These are phyloP conservation scores for Pleurotus sapidus DNA, from an alignment of 768 basidiomycete genomes.

Conservation along the genomic window DNA sequence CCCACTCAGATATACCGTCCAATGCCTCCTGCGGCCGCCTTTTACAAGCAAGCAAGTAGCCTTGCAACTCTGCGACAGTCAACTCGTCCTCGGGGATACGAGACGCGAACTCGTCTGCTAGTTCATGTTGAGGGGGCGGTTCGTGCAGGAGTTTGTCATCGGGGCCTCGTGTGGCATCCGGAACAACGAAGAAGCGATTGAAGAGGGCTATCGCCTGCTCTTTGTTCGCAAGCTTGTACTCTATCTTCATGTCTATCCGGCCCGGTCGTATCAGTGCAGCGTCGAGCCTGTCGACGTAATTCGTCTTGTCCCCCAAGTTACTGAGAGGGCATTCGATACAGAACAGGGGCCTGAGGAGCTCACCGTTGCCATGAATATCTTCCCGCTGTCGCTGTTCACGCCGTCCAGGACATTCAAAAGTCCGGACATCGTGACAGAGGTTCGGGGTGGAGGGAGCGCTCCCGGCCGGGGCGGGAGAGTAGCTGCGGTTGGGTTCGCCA, in stretches of 20 bases:
- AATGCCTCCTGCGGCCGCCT: constrained; percentile 18
- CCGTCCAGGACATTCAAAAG: constrained; percentile 60
- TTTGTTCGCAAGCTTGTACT: constrained; percentile 46
- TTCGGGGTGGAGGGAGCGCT: constrained; percentile 9
- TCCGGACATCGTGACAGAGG: constrained; percentile 49
- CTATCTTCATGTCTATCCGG: constrained; percentile 51
- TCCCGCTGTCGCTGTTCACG: constrained; percentile 59
- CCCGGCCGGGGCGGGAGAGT: neutral
- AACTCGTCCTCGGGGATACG: constrained; percentile 31
- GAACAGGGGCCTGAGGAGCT: constrained; percentile 9
- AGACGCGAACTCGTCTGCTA: constrained; percentile 26
- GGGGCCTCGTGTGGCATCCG: neutral
- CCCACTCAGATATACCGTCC: constrained; percentile 22
- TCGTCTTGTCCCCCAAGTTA: constrained; percentile 33
- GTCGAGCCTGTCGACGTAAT: constrained; percentile 54
- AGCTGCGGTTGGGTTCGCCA: neutral
- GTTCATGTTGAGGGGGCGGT: neutral
- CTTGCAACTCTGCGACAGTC: constrained; percentile 43
- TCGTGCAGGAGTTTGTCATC: neutral
- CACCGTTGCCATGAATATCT: constrained; percentile 59
- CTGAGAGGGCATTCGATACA: neutral
- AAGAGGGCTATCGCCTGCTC: constrained; percentile 48
- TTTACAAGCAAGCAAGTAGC: constrained; percentile 33
- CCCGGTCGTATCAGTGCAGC: constrained; percentile 55
- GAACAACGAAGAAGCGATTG: constrained; percentile 38